A percentile compares a stretch with the other conserved stretches of the same genome.
These are phyloP conservation scores for Noccaea caerulescens DNA, from an alignment of 345 rosid species.

Conservation along the genomic window DNA sequence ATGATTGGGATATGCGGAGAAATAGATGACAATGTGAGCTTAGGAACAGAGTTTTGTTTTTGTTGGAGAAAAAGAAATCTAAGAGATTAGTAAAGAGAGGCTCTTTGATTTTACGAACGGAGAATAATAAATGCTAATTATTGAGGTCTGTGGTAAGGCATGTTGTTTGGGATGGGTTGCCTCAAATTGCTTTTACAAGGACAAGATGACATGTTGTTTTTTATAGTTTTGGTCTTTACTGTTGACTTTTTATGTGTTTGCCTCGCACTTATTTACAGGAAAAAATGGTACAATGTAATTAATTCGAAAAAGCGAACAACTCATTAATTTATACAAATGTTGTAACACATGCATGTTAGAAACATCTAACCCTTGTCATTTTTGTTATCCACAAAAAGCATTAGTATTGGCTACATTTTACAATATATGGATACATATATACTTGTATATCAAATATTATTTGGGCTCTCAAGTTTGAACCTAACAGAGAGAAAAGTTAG, in stretches of 20 bases:
- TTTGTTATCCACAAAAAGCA: background rate
- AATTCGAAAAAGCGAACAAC: background rate
- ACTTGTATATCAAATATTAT: background rate
- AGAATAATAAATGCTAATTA: conserved; percentile 42
- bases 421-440: background rate
- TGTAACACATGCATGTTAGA: conserved; percentile 12
- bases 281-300: background rate
- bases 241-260: conserved; percentile 39
- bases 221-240: conserved; percentile 38
- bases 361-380: conserved; percentile 1
- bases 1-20: conserved; percentile 17
- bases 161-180: conserved; percentile 34
- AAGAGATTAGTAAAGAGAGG: conserved; percentile 16
- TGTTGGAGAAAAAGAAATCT: background rate
- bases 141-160: conserved; percentile 40
- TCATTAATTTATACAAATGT: conserved; percentile 18
- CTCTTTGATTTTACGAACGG: conserved; percentile 28
- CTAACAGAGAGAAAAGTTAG: conserved; percentile 39
- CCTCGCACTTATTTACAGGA: background rate
- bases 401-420: background rate
- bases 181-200: conserved; percentile 41
- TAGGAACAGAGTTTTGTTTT: conserved; percentile 17
- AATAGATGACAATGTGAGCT: conserved; percentile 9
- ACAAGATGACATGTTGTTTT: conserved; percentile 36
- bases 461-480: conserved; percentile 18